These are phyloP conservation scores for Adansonia grandidieri DNA, from an alignment of 441 rosid species.

Conservation along the genomic window DNA sequence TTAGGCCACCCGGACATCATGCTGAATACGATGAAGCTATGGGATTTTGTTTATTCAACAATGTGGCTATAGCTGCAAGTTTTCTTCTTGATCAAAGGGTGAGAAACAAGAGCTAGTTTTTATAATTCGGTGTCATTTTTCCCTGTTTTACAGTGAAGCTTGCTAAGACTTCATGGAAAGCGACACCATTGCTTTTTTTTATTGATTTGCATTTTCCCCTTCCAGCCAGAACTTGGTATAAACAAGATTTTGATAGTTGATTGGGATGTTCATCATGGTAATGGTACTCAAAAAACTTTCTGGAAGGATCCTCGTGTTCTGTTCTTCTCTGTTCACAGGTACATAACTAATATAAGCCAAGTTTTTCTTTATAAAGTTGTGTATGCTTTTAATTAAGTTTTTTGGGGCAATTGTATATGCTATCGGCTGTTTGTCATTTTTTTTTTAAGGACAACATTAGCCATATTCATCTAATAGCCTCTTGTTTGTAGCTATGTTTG, in stretches of 20 bases:
- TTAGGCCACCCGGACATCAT: conserved; percentile 98
- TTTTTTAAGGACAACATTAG: background rate
- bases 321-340: conserved; percentile 98
- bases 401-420: background rate
- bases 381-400: conserved; percentile 1
- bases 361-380: background rate
- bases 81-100: conserved; percentile 73
- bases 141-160: background rate
- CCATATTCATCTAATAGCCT: background rate
- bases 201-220: conserved; percentile 14
- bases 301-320: conserved; percentile 91
- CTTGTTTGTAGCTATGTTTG: background rate
- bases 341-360: conserved; percentile 7
- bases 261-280: conserved; percentile 99
- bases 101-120: conserved; percentile 43
- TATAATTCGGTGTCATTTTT: conserved; percentile 4
- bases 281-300: conserved; percentile 90
- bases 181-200: background rate
- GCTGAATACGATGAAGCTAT: conserved; percentile 83
- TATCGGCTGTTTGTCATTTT: background rate
- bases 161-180: background rate
- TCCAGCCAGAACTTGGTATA: conserved; percentile 73
- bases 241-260: conserved; percentile 88
- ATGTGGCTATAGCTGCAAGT: conserved; percentile 85
- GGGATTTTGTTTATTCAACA: conserved; percentile 96